These are phyloP conservation scores for Marasmius fiardii DNA, from an alignment of 1,284 basidiomycete genomes.

Conservation along the genomic window DNA sequence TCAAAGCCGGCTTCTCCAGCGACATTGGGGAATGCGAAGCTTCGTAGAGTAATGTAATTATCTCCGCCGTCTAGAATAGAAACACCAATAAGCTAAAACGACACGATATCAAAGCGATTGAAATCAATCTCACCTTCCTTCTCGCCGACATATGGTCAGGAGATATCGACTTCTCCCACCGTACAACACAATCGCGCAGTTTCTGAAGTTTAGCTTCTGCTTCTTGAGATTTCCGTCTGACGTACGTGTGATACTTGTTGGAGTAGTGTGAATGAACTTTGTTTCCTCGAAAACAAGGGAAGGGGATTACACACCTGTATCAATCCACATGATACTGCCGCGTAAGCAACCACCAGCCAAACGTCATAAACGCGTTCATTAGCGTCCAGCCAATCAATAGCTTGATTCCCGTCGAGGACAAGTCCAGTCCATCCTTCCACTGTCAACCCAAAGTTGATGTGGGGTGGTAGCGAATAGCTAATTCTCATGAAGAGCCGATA, in stretches of 20 bases:
- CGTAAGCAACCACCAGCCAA: constrained; percentile 83
- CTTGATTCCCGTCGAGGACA: constrained; percentile 69
- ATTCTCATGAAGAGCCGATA: constrained; percentile 96
- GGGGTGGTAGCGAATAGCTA: constrained; percentile 81
- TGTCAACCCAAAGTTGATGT: constrained; percentile 81
- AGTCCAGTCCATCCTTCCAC: constrained; percentile 78
- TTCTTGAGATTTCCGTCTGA: constrained; percentile 72
- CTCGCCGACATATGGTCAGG: constrained; percentile 90
- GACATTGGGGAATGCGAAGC: constrained; percentile 70
- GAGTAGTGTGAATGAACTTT: constrained; percentile 14
- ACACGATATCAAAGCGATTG: constrained; percentile 18
- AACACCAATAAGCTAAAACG: constrained; percentile 17
- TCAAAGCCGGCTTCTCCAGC: constrained; percentile 58
- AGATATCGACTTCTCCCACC: constrained; percentile 79
- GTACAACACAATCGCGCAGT: constrained; percentile 76
- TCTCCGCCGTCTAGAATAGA: constrained; percentile 76
- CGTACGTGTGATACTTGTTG: constrained; percentile 87
- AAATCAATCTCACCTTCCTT: constrained; percentile 61
- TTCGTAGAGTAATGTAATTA: constrained; percentile 89
- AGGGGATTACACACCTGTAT: constrained; percentile 79
- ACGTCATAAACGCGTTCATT: constrained; percentile 84
- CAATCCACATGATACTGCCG: constrained; percentile 86
- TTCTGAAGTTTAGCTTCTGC: constrained; percentile 75
- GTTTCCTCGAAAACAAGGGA: constrained; percentile 3
- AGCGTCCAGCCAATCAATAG: constrained; percentile 86